Evolutionary conservation across 495 filamentous ascomycete genomes (phyloP), one percentile per base, ranked within the genome.

Genomic region (Penicillium coprophilum): DNA sequence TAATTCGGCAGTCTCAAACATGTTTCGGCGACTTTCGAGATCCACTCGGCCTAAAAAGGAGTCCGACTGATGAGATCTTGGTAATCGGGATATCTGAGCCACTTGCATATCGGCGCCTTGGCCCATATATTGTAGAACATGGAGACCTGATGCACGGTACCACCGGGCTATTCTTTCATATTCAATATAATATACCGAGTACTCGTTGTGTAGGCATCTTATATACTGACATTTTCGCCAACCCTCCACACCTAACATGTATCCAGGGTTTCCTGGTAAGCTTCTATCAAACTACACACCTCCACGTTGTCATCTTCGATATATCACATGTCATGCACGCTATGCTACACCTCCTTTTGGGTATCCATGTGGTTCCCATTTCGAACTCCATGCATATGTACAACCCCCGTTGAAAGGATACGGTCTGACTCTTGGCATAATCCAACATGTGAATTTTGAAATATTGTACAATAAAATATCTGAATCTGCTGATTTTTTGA

Each of bases 401-500:
- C 15, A 12, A 27, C 38, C 41, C 52, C 30, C 30, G 30, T 46
- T 53, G 20, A 13, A 24, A 34, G 38, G 12, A 21, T 21, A 31
- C 28, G 19, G 31, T 23, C 11, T 30, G 31, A 36, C 21, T 19
- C 31, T 21, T 36, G n/a, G 34, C 12, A 38, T n/a, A 24, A 23
- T 43, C 17, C 7, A 17, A 38, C 15, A 40, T 6, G 4, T 27
- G 24, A 27, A 27, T 27, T 27, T 51, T 39, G 9, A 1, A 50
- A 39, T 54, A 54, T 13, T 54, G 24, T 54, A 54, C 52, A 53
- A 32, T 23, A 31, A 13, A 51, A 43, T 13, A 10, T 13, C 24
- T 12, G 23, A 52, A 12, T 32, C 24, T 2, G 1, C 6, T 7
- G 4, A 31, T 2, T 27, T n/a, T 20, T 20, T 13, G 8, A 19